phyloP scores from a whole-genome alignment of 139 green algal genomes.

The Chlamydomonas sphaeroides region DNA sequence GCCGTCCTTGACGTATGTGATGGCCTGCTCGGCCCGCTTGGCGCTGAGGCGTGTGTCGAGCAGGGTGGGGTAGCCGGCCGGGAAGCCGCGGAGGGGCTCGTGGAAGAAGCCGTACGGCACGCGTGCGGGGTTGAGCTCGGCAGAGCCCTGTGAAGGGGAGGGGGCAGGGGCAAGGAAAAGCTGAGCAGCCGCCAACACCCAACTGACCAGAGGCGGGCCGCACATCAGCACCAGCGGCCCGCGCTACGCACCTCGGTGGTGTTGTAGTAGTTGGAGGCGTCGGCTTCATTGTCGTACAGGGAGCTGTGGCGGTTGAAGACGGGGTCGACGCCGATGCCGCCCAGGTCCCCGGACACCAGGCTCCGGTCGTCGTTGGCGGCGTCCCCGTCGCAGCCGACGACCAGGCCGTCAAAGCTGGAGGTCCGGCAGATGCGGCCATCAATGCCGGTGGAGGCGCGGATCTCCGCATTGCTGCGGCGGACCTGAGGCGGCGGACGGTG shows the following conservation, averaged over 20 bases:
- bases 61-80: conserved; percentile 41
- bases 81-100: conserved; percentile 21
- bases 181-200: too few relatives aligned
- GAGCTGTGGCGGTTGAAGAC: conserved; percentile 20
- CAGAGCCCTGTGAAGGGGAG: not conserved
- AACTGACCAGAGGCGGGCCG: too few relatives aligned
- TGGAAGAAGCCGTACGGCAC: conserved; percentile 40
- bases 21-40: conserved; percentile 17
- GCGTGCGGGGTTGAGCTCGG: not conserved
- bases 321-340: conserved; percentile 31
- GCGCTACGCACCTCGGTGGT: not conserved
- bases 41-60: conserved; percentile 35
- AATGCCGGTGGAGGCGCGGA: not conserved
- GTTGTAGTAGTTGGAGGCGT: not conserved
- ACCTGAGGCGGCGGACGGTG: not conserved
- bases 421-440: not conserved
- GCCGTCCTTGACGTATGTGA: conserved; percentile 37
- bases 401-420: not conserved
- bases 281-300: not conserved
- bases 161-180: not conserved
- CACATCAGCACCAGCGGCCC: too few relatives aligned
- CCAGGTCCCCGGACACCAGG: not conserved
- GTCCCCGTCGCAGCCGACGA: not conserved
- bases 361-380: not conserved
- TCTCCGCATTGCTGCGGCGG: not conserved